A percentile compares a stretch with the other conserved stretches of the same genome.
phyloP scores from a whole-genome alignment of 805 yeast species.

The Monosporozyma aquatica region DNA sequence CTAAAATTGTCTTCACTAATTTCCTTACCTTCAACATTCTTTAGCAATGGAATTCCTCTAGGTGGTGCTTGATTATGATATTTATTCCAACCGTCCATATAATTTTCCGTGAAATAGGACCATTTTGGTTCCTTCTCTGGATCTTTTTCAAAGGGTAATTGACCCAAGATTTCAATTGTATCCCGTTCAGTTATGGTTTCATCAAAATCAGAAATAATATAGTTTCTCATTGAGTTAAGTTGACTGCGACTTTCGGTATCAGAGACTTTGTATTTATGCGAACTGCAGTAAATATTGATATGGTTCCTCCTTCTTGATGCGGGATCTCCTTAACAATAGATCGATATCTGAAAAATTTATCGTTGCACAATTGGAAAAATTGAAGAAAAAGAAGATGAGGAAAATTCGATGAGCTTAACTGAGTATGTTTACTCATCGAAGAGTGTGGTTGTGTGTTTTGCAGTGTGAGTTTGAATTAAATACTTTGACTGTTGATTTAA shows the following conservation, averaged over 20 bases:
- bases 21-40: neutral
- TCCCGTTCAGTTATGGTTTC: constrained; percentile 27
- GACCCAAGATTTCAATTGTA: constrained; percentile 21
- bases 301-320: too few species aligned
- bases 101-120: constrained; percentile 20
- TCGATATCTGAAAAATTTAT: too few species aligned
- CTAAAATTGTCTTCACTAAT: constrained; percentile 9
- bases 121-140: constrained; percentile 15
- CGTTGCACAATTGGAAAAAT: neutral
- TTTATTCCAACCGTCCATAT: constrained; percentile 14
- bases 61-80: constrained; percentile 3
- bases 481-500: too few species aligned
- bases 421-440: too few species aligned
- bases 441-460: too few species aligned
- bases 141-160: constrained; percentile 17
- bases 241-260: too few species aligned
- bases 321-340: too few species aligned
- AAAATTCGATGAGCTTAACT: constrained; percentile 5
- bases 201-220: constrained; percentile 27
- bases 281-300: too few species aligned
- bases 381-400: neutral
- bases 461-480: too few species aligned
- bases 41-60: constrained; percentile 11
- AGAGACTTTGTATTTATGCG: too few species aligned
- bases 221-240: constrained; percentile 11